These are phyloP conservation scores for Collybia mongolica DNA, from an alignment of 768 basidiomycete species.

Conservation along the genomic window DNA sequence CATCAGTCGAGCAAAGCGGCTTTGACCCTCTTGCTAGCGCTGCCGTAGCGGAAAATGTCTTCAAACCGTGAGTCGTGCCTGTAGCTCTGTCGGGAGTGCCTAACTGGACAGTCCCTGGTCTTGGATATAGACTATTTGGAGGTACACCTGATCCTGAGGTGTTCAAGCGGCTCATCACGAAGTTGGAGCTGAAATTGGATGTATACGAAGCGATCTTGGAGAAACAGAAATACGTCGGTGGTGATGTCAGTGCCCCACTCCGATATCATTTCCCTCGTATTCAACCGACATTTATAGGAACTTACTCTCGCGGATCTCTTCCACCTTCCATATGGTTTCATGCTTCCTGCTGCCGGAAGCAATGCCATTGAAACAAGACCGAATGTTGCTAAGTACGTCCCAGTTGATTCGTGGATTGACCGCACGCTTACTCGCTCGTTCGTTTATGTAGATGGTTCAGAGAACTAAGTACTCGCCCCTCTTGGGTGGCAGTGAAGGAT, in stretches of 20 bases:
- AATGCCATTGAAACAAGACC: conserved; percentile 11
- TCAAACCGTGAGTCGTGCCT: conserved; percentile 41
- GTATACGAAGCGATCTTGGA: conserved; percentile 52
- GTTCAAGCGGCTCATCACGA: conserved; percentile 23
- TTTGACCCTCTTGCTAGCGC: conserved; percentile 42
- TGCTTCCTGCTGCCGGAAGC: conserved; percentile 13
- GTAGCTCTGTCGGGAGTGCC: too few species aligned
- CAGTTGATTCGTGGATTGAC: not conserved
- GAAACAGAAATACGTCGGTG: conserved; percentile 54
- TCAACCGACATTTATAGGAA: conserved; percentile 1
- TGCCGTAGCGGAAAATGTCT: conserved; percentile 47
- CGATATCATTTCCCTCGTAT: too few species aligned
- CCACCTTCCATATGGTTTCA: conserved; percentile 16
- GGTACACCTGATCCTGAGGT: conserved; percentile 8
- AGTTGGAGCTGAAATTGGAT: conserved; percentile 39
- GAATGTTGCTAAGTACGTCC: conserved; percentile 12
- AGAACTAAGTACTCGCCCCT: conserved; percentile 15
- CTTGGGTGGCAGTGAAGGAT: conserved; percentile 22
- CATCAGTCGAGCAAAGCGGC: conserved; percentile 49
- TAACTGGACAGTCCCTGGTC: not conserved
- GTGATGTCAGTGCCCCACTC: conserved; percentile 38
- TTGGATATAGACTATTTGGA: conserved; percentile 4
- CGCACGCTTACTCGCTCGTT: not conserved
- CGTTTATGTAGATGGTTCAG: conserved; percentile 18
- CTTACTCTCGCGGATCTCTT: conserved; percentile 17